These are phyloP conservation scores for Theileria equi DNA, from an alignment of 169 alveolate genomes.

Conservation along the genomic window DNA sequence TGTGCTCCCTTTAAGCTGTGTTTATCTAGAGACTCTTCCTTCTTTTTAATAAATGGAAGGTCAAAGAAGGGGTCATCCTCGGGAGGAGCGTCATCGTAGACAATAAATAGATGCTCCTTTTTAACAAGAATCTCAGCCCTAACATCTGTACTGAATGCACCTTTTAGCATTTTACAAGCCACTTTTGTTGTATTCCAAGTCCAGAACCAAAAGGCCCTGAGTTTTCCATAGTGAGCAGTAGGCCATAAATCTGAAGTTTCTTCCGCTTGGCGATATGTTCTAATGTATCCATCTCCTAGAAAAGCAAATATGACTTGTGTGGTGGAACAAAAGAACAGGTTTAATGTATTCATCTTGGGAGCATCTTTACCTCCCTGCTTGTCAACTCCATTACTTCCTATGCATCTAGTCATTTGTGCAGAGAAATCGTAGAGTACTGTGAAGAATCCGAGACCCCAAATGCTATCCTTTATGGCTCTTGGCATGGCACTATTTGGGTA, in stretches of 20 bases:
- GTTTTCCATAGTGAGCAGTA: not conserved
- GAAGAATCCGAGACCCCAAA: not conserved
- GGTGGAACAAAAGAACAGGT: slow-evolving; percentile 2
- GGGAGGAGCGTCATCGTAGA: too few relatives aligned
- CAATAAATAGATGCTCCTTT: too few relatives aligned
- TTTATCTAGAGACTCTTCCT: too few relatives aligned
- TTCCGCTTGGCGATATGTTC: not conserved
- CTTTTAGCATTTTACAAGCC: too few relatives aligned
- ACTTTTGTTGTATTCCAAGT: not conserved
- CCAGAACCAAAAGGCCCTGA: slow-evolving; percentile 12
- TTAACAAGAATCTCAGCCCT: too few relatives aligned
- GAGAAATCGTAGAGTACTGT: not conserved
- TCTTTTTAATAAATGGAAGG: too few relatives aligned
- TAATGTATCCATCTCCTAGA: slow-evolving; percentile 13
- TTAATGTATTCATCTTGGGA: not conserved
- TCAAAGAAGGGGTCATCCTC: too few relatives aligned
- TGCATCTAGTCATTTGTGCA: not conserved
- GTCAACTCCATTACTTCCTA: not conserved
- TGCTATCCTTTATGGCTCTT: not conserved
- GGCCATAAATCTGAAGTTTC: slow-evolving; percentile 3
- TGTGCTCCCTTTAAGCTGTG: too few relatives aligned
- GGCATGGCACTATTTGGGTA: not conserved
- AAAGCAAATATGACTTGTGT: not conserved
- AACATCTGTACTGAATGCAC: too few relatives aligned
- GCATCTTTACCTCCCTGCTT: not conserved